Base-by-base conservation (phyloP, 2,329 filamentous ascomycete genomes). In the Clarireedia paspali region DNA sequence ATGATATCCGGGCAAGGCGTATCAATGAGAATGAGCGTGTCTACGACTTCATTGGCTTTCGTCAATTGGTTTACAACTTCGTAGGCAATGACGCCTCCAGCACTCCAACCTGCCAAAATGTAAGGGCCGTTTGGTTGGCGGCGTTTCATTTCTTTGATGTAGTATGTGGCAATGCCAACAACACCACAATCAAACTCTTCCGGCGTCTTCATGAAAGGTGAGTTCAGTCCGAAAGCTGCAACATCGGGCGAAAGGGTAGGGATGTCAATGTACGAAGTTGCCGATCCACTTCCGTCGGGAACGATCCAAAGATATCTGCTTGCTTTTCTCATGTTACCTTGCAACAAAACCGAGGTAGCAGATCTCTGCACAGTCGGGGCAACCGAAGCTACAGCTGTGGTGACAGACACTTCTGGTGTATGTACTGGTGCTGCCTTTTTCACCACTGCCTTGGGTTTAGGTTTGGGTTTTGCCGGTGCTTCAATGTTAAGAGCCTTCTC, bases 91-190 rank as follows among this genome's bases (percentile, higher is more conserved):
- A 89, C 84, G 38, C 87, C 87, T 26, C 87, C 88, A 1, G 85
- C 87, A n/a, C 82, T 88, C 87, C 87, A 91, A 24, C 88, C 88
- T 15, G 82, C 80, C 1, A 90, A 71, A 50, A 78, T 77, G 70
- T 88, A 89, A 0, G 85, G 83, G 0, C 87, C 87, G 23, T 74
- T 66, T 3, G 85, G 82, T 70, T 90, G 86, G 50, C 85, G 84
- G 5, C 82, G 80, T 70, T 83, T 84, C 70, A 90, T 87, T 71
- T 89, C 86, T 4, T 77, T 73, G 40, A 88, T 79, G 70, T 85
- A 88, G 66, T 84, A 79, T 61, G 77, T 71, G 5, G 83, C 80
- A 67, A 86, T 81, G 26, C 82, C 82, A 63, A 84, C 80, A 53
- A 88, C 81, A 57, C 83, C 83, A 64, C 82, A 85, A 27, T 77